phyloP scores from a whole-genome alignment of 2,329 filamentous ascomycete genomes.

The Alternaria rosae region DNA sequence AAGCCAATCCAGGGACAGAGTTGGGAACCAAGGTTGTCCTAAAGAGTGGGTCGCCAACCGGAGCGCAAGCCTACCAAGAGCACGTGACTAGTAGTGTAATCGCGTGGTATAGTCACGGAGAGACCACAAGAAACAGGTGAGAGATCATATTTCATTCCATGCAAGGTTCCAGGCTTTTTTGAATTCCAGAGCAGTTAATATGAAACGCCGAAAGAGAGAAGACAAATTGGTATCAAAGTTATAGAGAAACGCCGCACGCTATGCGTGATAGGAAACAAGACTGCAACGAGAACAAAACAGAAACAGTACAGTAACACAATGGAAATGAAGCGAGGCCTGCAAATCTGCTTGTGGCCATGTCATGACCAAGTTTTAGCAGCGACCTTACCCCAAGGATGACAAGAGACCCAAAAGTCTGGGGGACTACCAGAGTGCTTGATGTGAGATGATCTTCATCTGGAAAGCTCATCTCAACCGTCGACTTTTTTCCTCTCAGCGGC shows the following conservation, averaged over 20 bases:
- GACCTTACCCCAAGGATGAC: not conserved
- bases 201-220: not conserved
- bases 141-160: not conserved
- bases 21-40: not conserved
- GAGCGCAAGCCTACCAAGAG: not conserved
- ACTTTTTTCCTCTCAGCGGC: not conserved
- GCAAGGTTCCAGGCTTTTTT: not conserved
- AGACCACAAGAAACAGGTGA: not conserved
- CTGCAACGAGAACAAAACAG: not conserved
- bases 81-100: not conserved
- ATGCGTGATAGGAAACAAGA: not conserved
- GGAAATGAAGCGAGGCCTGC: not conserved
- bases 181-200: not conserved
- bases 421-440: accelerated
- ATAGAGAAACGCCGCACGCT: not conserved
- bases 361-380: not conserved
- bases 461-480: not conserved
- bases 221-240: not conserved
- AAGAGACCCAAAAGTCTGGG: not conserved
- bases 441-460: not conserved
- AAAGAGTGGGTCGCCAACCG: not conserved
- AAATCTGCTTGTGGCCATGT: not conserved
- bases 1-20: accelerated
- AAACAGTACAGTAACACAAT: not conserved
- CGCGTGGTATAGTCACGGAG: not conserved